A percentile compares a stretch with the other conserved stretches of the same genome.
phyloP scores from a whole-genome alignment of 2,329 filamentous ascomycete species.

The Xylaria sp. region DNA sequence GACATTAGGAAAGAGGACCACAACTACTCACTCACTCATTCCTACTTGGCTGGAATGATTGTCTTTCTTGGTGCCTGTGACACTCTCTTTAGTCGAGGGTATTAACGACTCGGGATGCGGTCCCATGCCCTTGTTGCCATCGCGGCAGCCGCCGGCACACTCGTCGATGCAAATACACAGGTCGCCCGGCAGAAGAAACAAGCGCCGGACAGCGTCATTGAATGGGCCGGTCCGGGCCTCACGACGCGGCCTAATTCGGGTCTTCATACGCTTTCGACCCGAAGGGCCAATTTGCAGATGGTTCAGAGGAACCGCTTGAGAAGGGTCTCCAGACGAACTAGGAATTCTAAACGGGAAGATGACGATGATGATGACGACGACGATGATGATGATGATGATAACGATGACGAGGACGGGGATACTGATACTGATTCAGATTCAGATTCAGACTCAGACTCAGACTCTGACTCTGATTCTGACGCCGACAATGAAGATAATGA shows the following conservation, averaged over 20 bases:
- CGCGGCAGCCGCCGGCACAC: constrained; percentile 12
- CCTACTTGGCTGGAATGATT: background rate
- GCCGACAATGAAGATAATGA: constrained; percentile 29
- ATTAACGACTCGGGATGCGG: constrained; percentile 19
- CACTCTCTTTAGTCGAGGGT: background rate
- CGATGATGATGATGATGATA: constrained; percentile 32
- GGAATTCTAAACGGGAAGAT: constrained; percentile 9
- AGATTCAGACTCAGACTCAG: no score
- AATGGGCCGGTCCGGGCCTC: background rate
- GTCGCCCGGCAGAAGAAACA: background rate
- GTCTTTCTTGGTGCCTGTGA: background rate
- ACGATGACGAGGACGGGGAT: constrained; percentile 27
- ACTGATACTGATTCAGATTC: constrained; percentile 11
- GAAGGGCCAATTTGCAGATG: background rate
- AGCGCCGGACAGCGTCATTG: background rate
- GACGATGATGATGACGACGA: constrained; percentile 23
- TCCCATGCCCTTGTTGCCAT: constrained; percentile 15
- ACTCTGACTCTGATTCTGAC: constrained; percentile 20
- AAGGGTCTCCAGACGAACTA: constrained; percentile 10
- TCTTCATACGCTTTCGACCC: background rate
- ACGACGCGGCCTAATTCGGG: background rate
- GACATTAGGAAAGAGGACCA: background rate
- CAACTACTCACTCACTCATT: background rate
- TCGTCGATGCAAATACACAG: constrained; percentile 16
- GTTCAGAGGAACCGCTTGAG: background rate